A percentile compares a stretch with the other conserved stretches of the same genome.
Evolutionary conservation across 2,329 filamentous ascomycete genomes (phyloP).

Genomic region (Trichothecium roseum): DNA sequence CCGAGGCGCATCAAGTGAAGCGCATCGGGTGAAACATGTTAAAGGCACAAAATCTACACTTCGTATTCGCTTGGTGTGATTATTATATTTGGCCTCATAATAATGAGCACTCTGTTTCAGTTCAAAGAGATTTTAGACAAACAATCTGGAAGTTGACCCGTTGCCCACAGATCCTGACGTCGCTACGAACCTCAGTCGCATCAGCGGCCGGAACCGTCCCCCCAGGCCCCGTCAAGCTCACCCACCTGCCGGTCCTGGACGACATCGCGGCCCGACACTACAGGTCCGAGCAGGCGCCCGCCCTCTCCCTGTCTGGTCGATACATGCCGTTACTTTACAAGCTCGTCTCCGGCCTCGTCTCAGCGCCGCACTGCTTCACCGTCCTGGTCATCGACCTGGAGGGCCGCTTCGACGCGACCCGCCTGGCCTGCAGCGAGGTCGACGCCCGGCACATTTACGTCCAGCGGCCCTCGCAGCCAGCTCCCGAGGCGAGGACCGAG

Average conservation of each 20-base stretch:
- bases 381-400: constrained; percentile 46
- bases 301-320: constrained; percentile 41
- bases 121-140: constrained; percentile 5
- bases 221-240: constrained; percentile 15
- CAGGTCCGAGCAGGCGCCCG: constrained; percentile 33
- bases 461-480: constrained; percentile 25
- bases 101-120: too few relatives aligned
- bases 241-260: constrained; percentile 34
- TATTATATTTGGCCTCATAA: too few relatives aligned
- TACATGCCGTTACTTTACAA: constrained; percentile 45
- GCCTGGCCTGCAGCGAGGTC: constrained; percentile 23
- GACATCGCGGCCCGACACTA: constrained; percentile 35
- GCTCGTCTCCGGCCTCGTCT: constrained; percentile 40
- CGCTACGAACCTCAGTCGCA: constrained; percentile 4
- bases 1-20: too few relatives aligned
- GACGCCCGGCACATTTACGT: constrained; percentile 42
- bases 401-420: constrained; percentile 41
- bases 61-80: too few relatives aligned
- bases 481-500: constrained; percentile 8
- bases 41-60: too few relatives aligned
- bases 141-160: not conserved
- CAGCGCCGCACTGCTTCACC: constrained; percentile 33
- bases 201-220: constrained; percentile 4
- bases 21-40: too few relatives aligned
- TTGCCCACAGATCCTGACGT: constrained; percentile 11